Base-by-base conservation (phyloP, 768 basidiomycete genomes). In the Termitomyces sp. region DNA sequence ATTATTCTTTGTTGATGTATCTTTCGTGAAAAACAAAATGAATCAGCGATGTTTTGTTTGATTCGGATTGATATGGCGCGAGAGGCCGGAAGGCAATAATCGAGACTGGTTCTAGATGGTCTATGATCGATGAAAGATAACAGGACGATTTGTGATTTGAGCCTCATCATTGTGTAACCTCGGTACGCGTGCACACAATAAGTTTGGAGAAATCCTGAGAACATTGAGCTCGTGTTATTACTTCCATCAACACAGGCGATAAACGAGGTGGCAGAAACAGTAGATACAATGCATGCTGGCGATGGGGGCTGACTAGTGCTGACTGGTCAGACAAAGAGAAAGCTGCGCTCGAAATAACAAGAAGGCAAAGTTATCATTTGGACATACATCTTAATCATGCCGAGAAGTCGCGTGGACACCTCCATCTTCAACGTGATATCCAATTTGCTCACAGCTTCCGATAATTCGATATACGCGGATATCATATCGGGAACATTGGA, bases 1-100 rank as follows among this genome's bases (percentile, higher is more conserved):
- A 97, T 72, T 94, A 93, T 67, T 62, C 68, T 9, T 57, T 74
- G 23, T 64, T 76, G 43, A 64, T 73, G 50, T 65, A 64, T 28
- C 43, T 56, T 33, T 70, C 60, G 55, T 58, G 44, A 50, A 36
- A 58, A 35, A 2, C n/a, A 44, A 56, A 33, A 18, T 12, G 13
- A 40, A 44, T 44, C 49, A 26, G 18, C 14, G 36, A 10, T 4
- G 10, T 36, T 36, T 9, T 9, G 10, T 36, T 36, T 12, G 36
- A 9, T 36, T 14, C 36, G 13, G 13, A 35, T 14, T 36, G 13
- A 36, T 12, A 36, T 36, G 10, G 10, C 3, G 36, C 5, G 13
- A 36, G 13, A 14, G 36, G 36, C 1, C 36, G 10, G 3, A 36
- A 36, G 16, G 38, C 38, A 16, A 16, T 16, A 0, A 18, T 38